Evolutionary conservation across 768 basidiomycete genomes (phyloP).

Genomic region (Fistulinella prunicolor): DNA sequence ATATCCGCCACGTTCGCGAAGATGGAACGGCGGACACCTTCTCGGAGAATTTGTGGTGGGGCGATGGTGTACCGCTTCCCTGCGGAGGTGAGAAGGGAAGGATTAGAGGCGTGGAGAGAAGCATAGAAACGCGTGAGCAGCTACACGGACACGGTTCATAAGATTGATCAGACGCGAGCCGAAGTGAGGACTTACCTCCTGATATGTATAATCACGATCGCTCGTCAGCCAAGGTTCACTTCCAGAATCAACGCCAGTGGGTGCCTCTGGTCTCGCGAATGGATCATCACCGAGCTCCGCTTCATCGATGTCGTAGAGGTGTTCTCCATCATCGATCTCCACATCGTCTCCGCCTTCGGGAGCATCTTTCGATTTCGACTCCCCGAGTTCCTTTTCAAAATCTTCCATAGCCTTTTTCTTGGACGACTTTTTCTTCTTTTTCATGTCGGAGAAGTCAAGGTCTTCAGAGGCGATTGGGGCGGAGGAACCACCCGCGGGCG

Average conservation of each 20-base stretch:
- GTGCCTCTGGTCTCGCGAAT: constrained; percentile 59
- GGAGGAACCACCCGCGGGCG: constrained; percentile 41
- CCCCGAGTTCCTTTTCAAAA: constrained; percentile 88
- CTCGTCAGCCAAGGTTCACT: constrained; percentile 88
- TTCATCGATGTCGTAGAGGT: constrained; percentile 70
- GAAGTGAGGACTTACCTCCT: constrained; percentile 57
- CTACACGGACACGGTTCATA: constrained; percentile 36
- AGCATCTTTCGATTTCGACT: constrained; percentile 62
- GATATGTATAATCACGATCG: constrained; percentile 95
- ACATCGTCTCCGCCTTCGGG: constrained; percentile 57
- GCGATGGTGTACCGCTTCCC: constrained; percentile 97
- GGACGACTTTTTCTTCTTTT: constrained; percentile 92
- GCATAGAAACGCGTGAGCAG: constrained; percentile 91
- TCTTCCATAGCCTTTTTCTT: constrained; percentile 93
- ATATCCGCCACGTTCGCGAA: constrained; percentile 98
- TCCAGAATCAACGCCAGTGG: constrained; percentile 65
- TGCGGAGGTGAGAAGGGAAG: constrained; percentile 77
- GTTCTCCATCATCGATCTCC: constrained; percentile 58
- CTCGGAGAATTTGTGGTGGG: constrained; percentile 89
- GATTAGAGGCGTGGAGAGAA: constrained; percentile 91
- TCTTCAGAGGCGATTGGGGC: constrained; percentile 61
- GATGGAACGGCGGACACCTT: constrained; percentile 96
- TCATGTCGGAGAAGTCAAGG: constrained; percentile 92
- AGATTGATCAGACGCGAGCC: not conserved
- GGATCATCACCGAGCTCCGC: constrained; percentile 88